Conservation (phyloP, 441 rosid species). For the Aquilaria agallochum region DNA sequence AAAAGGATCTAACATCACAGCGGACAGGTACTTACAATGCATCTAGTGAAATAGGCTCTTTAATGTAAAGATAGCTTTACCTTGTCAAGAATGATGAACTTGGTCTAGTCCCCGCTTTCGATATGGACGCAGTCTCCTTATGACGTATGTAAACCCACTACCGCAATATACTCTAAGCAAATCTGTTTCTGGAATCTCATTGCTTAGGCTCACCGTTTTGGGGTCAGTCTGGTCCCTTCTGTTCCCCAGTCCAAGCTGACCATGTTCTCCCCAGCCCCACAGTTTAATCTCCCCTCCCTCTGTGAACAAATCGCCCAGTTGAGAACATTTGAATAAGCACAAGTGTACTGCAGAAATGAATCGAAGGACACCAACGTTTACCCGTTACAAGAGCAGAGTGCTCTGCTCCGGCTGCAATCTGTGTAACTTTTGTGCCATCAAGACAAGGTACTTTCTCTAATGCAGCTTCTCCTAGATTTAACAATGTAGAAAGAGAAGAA, state of each 20-base stretch:
- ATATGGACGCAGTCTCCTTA: slow-evolving; percentile 13
- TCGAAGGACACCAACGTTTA: slow-evolving; percentile 14
- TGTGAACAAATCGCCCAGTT: slow-evolving; percentile 19
- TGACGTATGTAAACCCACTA: slow-evolving; percentile 70
- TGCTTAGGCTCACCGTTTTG: slow-evolving; percentile 29
- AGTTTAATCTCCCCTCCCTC: slow-evolving; percentile 57
- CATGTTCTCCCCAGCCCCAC: slow-evolving; percentile 99
- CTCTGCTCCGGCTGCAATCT: slow-evolving; percentile 87
- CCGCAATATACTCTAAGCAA: slow-evolving; percentile 54
- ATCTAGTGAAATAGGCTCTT: no score
- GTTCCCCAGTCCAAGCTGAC: slow-evolving; percentile 82
- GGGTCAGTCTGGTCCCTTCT: slow-evolving; percentile 55
- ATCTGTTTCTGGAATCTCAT: slow-evolving; percentile 13
- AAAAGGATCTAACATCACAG: no score
- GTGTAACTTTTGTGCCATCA: slow-evolving; percentile 39
- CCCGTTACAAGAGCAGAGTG: slow-evolving; percentile 80
- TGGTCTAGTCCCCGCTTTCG: background rate
- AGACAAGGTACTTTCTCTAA: slow-evolving; percentile 43
- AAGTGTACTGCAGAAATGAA: background rate
- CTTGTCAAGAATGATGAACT: no score
- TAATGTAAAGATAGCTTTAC: no score
- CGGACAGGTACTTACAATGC: no score
- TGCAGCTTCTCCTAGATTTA: slow-evolving; percentile 24
- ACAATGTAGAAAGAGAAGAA: slow-evolving; percentile 2
- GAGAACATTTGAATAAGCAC: background rate